Evolutionary conservation across 805 yeast species (phyloP), one percentile per base, ranked within the genome.

Genomic region (Metschnikowia picachoensis): DNA sequence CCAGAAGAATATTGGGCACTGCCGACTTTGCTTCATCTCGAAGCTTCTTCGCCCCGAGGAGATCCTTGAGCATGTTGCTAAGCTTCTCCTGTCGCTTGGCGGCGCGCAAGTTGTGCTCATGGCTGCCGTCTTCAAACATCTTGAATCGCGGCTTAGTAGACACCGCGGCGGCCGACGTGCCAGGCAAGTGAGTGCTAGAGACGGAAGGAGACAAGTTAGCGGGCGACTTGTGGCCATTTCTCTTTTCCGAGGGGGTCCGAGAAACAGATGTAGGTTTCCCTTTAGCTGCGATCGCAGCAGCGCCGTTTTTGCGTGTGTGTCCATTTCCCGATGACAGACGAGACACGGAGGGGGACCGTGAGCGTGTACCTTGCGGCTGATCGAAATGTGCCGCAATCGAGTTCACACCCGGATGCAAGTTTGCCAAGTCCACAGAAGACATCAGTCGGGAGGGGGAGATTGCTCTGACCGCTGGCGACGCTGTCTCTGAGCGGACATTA

Each of bases 51-150:
- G 86, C 87, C 10, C 88, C 90, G n/a, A 85, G 62, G 55, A 85
- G 73, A 60, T 83, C 88, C 58, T 84, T 86, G 50, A 86, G 72
- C 90, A 86, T 84, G 49, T 80, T 80, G 8, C 83, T 75, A 32
- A 86, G 62, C 55, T 85, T 86, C 59, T 86, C 95, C 62, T 86
- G 92, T 55, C 95, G 72, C 61, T 82, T 84, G 8, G 92, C 83
- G 37, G 84, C 82, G 48, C 80, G 76, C 49, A 92, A 71, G 60
- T 80, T 81, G 65, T 92, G 99, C 58, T 79, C 87, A 64, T 92
- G 99, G 11, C 68, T 52, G 4, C 95, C 95, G 54, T 83, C 84
- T 40, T 82, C 88, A 41, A 70, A 67, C 59, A 82, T 66, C 16
- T 68, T 56, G 59, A 83, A 83, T 36, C 91, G 56, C 1, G 78